A percentile compares a stretch with the other conserved stretches of the same genome.
Evolutionary conservation across 2,329 filamentous ascomycete genomes (phyloP).

Genomic region (Aspergillus caelatus): DNA sequence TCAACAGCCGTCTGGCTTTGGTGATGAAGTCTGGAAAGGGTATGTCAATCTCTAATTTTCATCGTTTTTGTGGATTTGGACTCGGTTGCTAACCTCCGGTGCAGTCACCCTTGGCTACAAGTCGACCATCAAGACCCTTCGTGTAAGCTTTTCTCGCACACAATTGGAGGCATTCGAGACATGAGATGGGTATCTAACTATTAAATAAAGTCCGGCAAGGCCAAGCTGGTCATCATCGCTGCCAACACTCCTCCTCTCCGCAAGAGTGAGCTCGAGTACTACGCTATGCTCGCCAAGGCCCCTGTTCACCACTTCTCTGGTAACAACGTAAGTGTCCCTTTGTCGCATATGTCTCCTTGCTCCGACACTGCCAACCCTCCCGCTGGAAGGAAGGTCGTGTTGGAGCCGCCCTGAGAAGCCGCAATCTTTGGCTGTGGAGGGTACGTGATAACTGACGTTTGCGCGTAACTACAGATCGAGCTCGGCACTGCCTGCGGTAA

Average conservation of each 20-base stretch:
- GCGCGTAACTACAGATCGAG: conserved; percentile 72
- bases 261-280: conserved; percentile 96
- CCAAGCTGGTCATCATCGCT: conserved; percentile 94
- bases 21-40: conserved; percentile 63
- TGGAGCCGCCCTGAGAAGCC: conserved; percentile 84
- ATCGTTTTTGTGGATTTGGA: neutral
- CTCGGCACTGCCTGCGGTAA: conserved; percentile 98
- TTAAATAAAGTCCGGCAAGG: conserved; percentile 71
- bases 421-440: conserved; percentile 51
- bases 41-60: conserved; percentile 21
- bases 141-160: conserved; percentile 40
- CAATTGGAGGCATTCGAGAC: neutral
- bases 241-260: conserved; percentile 97
- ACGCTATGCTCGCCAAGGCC: conserved; percentile 90
- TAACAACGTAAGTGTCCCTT: conserved; percentile 84
- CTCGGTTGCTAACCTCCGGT: conserved; percentile 12
- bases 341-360: conserved; percentile 4
- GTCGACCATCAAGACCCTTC: conserved; percentile 85
- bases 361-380: neutral
- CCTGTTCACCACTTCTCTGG: conserved; percentile 97
- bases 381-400: neutral
- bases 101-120: conserved; percentile 87
- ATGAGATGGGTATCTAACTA: neutral
- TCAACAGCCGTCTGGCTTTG: conserved; percentile 71
- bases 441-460: conserved; percentile 57